Evolutionary conservation across 2,329 filamentous ascomycete species (phyloP).

Genomic region (Stemphylium beticola): DNA sequence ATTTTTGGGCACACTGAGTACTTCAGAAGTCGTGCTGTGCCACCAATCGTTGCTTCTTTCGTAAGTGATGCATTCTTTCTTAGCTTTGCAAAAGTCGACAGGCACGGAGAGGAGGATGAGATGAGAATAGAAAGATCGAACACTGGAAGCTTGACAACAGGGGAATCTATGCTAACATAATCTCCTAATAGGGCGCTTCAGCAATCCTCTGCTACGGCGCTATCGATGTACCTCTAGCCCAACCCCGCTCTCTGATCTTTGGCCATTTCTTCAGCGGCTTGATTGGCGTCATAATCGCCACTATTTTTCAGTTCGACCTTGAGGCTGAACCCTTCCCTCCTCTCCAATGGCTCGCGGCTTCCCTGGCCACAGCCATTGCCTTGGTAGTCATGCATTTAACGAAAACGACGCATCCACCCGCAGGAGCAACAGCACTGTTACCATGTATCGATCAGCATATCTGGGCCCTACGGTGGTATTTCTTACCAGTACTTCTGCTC

Average conservation of each 20-base stretch:
- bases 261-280: constrained; percentile 55
- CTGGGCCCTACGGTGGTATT: constrained; percentile 53
- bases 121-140: not conserved
- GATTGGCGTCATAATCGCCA: constrained; percentile 52
- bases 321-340: constrained; percentile 29
- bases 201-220: constrained; percentile 56
- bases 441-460: constrained; percentile 49
- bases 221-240: constrained; percentile 54
- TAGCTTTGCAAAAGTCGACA: not conserved
- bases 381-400: constrained; percentile 56
- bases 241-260: constrained; percentile 53
- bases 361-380: constrained; percentile 51
- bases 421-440: constrained; percentile 55
- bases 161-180: not conserved
- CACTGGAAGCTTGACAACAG: not conserved
- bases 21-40: constrained; percentile 48
- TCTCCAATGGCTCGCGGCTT: constrained; percentile 53
- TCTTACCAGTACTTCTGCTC: constrained; percentile 51
- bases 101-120: not conserved
- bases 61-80: constrained; percentile 29
- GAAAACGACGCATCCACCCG: constrained; percentile 56
- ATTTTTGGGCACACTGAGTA: constrained; percentile 50
- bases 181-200: constrained; percentile 48
- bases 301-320: constrained; percentile 51
- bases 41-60: constrained; percentile 51